Percentiles rank a stretch among this genome's conserved stretches.
phyloP scores from a whole-genome alignment of 768 basidiomycete genomes.

The Cubamyces lactineus region DNA sequence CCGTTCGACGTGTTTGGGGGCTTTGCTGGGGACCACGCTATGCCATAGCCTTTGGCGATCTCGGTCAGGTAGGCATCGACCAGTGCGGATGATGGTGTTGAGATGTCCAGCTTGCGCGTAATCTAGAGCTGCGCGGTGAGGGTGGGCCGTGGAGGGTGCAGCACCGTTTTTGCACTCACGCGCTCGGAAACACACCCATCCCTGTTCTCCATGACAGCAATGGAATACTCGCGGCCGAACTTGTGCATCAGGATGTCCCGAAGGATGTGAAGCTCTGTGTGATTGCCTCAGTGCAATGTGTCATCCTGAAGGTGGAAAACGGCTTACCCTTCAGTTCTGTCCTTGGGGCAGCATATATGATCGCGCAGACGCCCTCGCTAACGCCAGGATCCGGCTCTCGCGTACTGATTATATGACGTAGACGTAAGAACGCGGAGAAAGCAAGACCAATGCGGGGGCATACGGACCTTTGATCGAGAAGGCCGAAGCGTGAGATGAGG shows the following conservation, averaged over 20 bases:
- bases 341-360: conserved; percentile 90
- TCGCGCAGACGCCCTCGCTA: conserved; percentile 81
- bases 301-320: background rate
- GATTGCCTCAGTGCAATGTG: background rate
- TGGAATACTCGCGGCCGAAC: conserved; percentile 88
- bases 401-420: conserved; percentile 45
- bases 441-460: background rate
- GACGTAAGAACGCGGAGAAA: background rate
- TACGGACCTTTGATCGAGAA: conserved; percentile 86
- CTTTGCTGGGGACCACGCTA: conserved; percentile 60
- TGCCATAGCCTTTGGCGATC: conserved; percentile 86
- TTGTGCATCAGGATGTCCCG: conserved; percentile 97
- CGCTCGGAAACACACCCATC: conserved; percentile 82
- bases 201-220: conserved; percentile 84
- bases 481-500: conserved; percentile 87
- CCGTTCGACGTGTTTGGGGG: conserved; percentile 18
- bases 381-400: conserved; percentile 88
- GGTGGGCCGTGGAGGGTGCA: no score
- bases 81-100: conserved; percentile 70
- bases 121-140: conserved; percentile 49
- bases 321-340: conserved; percentile 83
- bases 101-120: conserved; percentile 68
- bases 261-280: conserved; percentile 80
- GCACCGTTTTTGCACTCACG: conserved; percentile 46
- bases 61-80: conserved; percentile 89